Base-by-base conservation (phyloP, 2,329 filamentous ascomycete genomes). In the Neopestalotiopsis rosae region DNA sequence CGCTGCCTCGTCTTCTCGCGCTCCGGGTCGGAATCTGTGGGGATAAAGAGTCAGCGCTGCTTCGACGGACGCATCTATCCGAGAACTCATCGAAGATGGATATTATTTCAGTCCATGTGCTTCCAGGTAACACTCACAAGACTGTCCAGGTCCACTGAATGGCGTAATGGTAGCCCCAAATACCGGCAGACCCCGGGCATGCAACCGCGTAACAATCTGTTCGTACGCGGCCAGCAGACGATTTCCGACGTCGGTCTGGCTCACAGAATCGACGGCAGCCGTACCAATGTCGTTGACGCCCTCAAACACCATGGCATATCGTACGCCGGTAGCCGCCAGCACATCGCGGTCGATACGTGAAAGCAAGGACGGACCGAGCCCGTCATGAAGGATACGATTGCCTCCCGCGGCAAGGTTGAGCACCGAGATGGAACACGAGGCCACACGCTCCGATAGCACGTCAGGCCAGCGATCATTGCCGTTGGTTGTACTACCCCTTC, bases 201-300 rank as follows among this genome's bases (percentile, higher is more conserved):
- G 88, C 40, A 89, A 78, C 1, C 88, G 81, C 1, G 83, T 76
- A 5, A 85, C 80, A 57, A 91, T 87, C 76, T 91, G 89, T 57
- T 81, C 75, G 72, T 87, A 90, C 1, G 87, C 89, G 6, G 82
- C 80, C 38, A 88, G 82, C 0, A 91, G 76, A 2, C 80, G 73
- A 57, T 85, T 81, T 38, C 83, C 86, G 0, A 88, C 78, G 1
- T 74, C 72, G 0, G 72, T 71, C 72, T 90, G 88, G 0, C 82
- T 79, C 0, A 75, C 76, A 0, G 76, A 64, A 6, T 83, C 83
- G 0, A 83, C 72, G 0, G 76, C 75, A 0, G 86, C 85, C 0
- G 80, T 83, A 49, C 89, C 90, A 69, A 92, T 89, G 74, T 91
- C 89, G 74, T 91, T 91, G 49, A 91, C 87, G 20, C 89, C 89